Evolutionary conservation across 352 stramenopile species (phyloP).

Genomic region (Hyaloperonospora arabidopsidis): DNA sequence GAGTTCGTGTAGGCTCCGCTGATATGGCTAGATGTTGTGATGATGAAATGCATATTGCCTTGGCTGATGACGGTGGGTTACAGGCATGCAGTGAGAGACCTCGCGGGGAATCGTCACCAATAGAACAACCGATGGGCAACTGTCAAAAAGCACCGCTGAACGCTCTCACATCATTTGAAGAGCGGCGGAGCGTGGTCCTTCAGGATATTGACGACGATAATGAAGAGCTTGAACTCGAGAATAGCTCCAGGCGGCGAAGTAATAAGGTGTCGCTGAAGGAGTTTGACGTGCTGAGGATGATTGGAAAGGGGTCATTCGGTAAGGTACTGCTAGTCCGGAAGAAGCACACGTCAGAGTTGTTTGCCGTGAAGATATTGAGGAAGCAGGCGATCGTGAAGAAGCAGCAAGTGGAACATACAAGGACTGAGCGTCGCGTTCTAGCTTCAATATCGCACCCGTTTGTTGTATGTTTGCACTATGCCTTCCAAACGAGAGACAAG

Average conservation of each 20-base stretch:
- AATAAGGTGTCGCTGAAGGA: conserved; percentile 74
- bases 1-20: conserved; percentile 13
- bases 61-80: conserved; percentile 12
- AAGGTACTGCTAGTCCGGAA: conserved; percentile 87
- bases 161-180: conserved; percentile 21
- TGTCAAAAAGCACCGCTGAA: conserved; percentile 24
- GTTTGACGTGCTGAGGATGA: conserved; percentile 87
- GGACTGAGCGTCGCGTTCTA: conserved; percentile 76
- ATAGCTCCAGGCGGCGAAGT: conserved; percentile 18
- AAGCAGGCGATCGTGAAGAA: conserved; percentile 76
- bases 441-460: conserved; percentile 80
- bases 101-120: conserved; percentile 14
- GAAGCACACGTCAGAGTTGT: conserved; percentile 67
- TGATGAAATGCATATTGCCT: conserved; percentile 15
- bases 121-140: conserved; percentile 21
- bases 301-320: conserved; percentile 89
- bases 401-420: conserved; percentile 77
- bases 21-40: conserved; percentile 11
- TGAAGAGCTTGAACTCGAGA: conserved; percentile 25
- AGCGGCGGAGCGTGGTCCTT: conserved; percentile 54
- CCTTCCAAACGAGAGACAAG: conserved; percentile 81
- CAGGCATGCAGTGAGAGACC: conserved; percentile 15
- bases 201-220: conserved; percentile 64
- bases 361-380: conserved; percentile 79
- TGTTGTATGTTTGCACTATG: conserved; percentile 84